phyloP scores from a whole-genome alignment of 2,329 filamentous ascomycete genomes.

The Trichophyton schoenleinii region DNA sequence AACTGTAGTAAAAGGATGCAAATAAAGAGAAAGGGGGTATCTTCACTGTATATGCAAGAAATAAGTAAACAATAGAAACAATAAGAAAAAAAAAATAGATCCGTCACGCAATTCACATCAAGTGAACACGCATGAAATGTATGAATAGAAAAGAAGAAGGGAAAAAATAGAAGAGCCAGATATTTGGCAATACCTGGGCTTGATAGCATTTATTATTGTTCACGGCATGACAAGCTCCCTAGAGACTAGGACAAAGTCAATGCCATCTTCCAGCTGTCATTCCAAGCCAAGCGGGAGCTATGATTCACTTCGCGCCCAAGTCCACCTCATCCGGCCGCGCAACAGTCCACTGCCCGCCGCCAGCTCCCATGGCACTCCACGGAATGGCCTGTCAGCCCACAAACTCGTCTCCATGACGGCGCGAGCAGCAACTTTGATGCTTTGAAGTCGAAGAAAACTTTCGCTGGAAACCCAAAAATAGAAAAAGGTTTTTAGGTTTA shows the following conservation, averaged over 20 bases:
- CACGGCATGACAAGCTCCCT: background rate
- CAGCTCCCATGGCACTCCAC: background rate
- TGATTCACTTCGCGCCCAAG: conserved; percentile 2
- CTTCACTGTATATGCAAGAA: background rate
- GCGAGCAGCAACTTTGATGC: background rate
- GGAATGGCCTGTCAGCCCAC: background rate
- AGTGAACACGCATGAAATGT: background rate
- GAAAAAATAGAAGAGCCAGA: background rate
- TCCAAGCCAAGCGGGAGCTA: conserved; percentile 1
- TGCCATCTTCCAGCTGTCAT: background rate
- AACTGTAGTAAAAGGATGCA: background rate
- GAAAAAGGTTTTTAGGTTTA: background rate
- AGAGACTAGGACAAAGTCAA: background rate
- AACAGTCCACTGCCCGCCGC: background rate
- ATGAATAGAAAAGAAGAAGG: background rate
- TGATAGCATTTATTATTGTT: background rate
- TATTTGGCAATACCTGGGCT: background rate
- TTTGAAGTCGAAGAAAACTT: background rate
- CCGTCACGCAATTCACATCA: background rate
- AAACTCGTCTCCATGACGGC: background rate
- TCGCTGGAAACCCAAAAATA: background rate
- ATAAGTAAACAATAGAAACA: conserved; percentile 1
- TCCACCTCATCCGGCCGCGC: background rate
- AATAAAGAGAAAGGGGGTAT: background rate
- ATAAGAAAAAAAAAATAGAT: background rate